Base-by-base conservation (phyloP, 2,329 filamentous ascomycete species). In the Plenodomus tracheiphilus region DNA sequence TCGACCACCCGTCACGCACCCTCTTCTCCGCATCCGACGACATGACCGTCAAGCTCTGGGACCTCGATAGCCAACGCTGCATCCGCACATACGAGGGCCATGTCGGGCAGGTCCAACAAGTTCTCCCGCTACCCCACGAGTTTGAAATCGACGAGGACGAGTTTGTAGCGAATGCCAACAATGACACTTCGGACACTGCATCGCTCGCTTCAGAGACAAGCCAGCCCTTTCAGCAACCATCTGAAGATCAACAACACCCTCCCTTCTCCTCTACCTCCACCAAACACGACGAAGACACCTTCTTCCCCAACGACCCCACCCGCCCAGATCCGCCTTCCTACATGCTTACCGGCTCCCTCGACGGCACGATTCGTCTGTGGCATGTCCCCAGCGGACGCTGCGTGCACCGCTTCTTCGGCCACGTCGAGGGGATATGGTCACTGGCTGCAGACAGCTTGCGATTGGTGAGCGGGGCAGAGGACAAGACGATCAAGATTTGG, bases 401-500 rank as follows among this genome's bases (percentile, higher is more conserved):
- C 64, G 80, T 97, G 28, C 88, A 91, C 53, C 96, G 91, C 25
- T 96, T 97, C 78, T 99, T 97, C 69, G 94, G 94, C 0, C 94
- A 99, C 65, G 83, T 99, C 18, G 94, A 99, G 72, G 94, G 94
- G 25, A 88, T 99, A 17, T 99, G 94, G 94, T 88, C 89, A 5
- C 80, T 99, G 2, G 90, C 89, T 0, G 93, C 89, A 2, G 93
- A 97, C 73, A 92, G 88, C 1, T 77, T 97, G 17, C 85, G 94
- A 10, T 85, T 96, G 15, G 91, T 97, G 13, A 91, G 88, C 16
- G 93, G 92, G 0, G 89, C 90, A 10, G 91, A 97, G 71, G 94
- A 99, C 73, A 86, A 90, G 36, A 95, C 93, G 85, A 89, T 96
- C 63, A 97, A 97, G 77, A 85, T 89, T 25, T 99, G 94, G 94